Conservation (phyloP, 73 alveolate genomes). For the Symbiodinium natans region DNA sequence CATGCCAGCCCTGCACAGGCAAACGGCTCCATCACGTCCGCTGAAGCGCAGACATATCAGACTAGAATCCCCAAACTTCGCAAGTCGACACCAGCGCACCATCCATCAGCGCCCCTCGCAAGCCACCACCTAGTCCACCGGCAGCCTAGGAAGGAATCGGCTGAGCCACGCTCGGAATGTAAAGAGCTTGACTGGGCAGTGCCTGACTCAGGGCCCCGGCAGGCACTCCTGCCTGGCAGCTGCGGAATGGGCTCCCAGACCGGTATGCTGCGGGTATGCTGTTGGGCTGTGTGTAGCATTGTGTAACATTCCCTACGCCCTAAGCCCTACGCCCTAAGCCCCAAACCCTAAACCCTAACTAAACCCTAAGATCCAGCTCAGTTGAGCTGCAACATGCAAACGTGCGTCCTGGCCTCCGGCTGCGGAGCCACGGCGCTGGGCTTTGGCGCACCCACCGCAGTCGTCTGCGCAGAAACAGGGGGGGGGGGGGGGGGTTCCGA, state of each 20-base stretch:
- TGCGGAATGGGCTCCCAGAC: too few relatives aligned
- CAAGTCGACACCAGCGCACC: neutral
- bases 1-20: conserved; percentile 49
- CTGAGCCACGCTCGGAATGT: neutral
- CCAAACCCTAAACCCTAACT: too few relatives aligned
- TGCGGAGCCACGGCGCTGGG: conserved; percentile 63
- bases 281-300: too few relatives aligned
- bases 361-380: too few relatives aligned
- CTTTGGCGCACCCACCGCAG: conserved; percentile 90
- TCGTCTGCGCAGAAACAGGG: conserved; percentile 24
- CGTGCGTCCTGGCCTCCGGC: conserved; percentile 27
- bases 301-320: too few relatives aligned
- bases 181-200: neutral
- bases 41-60: neutral
- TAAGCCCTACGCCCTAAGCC: too few relatives aligned
- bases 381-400: too few relatives aligned
- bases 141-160: neutral
- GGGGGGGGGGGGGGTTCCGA: too few relatives aligned
- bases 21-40: neutral
- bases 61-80: neutral
- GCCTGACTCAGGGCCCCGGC: neutral
- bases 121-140: conserved; percentile 81
- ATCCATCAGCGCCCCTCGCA: conserved; percentile 83
- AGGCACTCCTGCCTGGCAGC: conserved; percentile 38
- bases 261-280: too few relatives aligned